Evolutionary conservation across 1,284 basidiomycete species (phyloP).

Genomic region (Heterobasidion parviporum): DNA sequence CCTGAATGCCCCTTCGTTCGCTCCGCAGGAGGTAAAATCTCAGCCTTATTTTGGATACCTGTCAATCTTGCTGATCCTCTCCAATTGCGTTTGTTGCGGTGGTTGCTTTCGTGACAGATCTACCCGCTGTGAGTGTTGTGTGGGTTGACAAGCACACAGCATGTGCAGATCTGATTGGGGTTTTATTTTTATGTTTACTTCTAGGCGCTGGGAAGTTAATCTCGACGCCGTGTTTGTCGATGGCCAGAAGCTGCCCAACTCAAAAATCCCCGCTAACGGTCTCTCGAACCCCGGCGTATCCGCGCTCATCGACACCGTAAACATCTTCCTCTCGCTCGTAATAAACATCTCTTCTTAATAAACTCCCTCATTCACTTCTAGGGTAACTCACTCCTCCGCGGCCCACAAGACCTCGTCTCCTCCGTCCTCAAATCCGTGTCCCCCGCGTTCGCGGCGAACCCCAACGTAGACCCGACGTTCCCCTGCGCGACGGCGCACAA

Average conservation of each 20-base stretch:
- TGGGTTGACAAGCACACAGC: too few species aligned
- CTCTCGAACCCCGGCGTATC: slow-evolving; percentile 15
- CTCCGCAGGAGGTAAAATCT: slow-evolving; percentile 19
- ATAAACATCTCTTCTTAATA: background rate
- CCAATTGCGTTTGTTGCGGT: background rate
- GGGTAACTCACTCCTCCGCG: slow-evolving; percentile 31
- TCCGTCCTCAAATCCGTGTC: slow-evolving; percentile 33
- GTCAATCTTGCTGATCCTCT: too few species aligned
- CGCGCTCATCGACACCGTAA: slow-evolving; percentile 43
- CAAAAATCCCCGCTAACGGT: slow-evolving; percentile 21
- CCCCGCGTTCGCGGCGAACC: slow-evolving; percentile 21
- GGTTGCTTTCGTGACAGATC: slow-evolving; percentile 2
- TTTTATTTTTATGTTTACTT: background rate
- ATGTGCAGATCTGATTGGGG: background rate
- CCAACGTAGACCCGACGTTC: slow-evolving; percentile 20
- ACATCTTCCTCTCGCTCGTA: slow-evolving; percentile 6
- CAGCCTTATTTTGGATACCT: too few species aligned
- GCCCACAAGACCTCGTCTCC: slow-evolving; percentile 27
- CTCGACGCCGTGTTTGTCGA: slow-evolving; percentile 50
- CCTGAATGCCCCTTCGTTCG: slow-evolving; percentile 20
- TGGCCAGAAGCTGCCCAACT: slow-evolving; percentile 35
- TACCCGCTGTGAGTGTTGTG: slow-evolving; percentile 23
- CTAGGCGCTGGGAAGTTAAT: slow-evolving; percentile 39
- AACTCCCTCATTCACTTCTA: slow-evolving; percentile 7
- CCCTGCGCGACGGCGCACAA: slow-evolving; percentile 43